phyloP scores from a whole-genome alignment of 2,329 filamentous ascomycete genomes.

The Metarhizium brunneum region DNA sequence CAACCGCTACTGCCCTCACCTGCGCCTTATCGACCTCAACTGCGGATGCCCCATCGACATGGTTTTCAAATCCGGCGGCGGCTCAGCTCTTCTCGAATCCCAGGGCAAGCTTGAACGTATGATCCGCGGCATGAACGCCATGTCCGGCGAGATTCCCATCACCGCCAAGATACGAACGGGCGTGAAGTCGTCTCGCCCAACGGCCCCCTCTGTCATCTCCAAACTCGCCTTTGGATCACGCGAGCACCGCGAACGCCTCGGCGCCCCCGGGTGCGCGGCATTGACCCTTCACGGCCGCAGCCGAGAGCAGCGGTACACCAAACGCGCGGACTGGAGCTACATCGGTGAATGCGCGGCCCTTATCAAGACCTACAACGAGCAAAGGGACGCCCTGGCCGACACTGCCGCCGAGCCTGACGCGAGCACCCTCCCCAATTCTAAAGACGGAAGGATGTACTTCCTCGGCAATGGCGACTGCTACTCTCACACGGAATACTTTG shows the following conservation, averaged over 20 bases:
- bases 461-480: conserved; percentile 95
- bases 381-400: conserved; percentile 58
- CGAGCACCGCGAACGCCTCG: conserved; percentile 60
- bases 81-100: conserved; percentile 84
- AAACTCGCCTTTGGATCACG: conserved; percentile 71
- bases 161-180: conserved; percentile 94
- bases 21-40: conserved; percentile 90
- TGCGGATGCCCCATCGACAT: conserved; percentile 96
- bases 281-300: conserved; percentile 91
- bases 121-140: conserved; percentile 88
- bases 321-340: conserved; percentile 87
- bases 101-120: conserved; percentile 88
- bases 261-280: conserved; percentile 81
- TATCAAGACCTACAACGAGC: conserved; percentile 68
- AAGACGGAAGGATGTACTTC: conserved; percentile 71
- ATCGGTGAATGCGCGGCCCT: conserved; percentile 83
- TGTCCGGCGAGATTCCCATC: conserved; percentile 84
- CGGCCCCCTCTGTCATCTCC: conserved; percentile 71
- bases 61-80: conserved; percentile 78
- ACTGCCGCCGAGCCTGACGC: conserved; percentile 70
- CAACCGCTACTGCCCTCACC: conserved; percentile 64
- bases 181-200: conserved; percentile 69
- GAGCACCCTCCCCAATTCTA: conserved; percentile 58
- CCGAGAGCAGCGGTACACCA: conserved; percentile 89
- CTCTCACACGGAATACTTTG: conserved; percentile 80